phyloP scores from a whole-genome alignment of 306 rosid genomes.

The Begonia masoniana region DNA sequence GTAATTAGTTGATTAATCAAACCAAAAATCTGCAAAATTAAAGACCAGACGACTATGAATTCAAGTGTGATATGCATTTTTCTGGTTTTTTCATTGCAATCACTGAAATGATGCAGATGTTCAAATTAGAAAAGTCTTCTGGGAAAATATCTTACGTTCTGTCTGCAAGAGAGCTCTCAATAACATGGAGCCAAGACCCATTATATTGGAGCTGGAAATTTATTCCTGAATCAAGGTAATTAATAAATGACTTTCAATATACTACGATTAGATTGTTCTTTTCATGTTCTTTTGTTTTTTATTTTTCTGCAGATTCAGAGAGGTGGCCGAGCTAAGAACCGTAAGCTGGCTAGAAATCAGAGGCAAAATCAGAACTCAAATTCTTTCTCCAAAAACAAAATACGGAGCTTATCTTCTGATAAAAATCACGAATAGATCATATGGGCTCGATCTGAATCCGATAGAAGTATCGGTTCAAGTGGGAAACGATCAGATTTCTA shows the following conservation, averaged over 20 bases:
- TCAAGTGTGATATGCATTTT: no score
- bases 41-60: no score
- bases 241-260: no score
- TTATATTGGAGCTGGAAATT: slow-evolving; percentile 44
- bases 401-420: slow-evolving; percentile 39
- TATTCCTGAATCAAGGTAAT: slow-evolving; percentile 29
- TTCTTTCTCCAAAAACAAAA: slow-evolving; percentile 25
- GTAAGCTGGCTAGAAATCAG: slow-evolving; percentile 37
- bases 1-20: slow-evolving; percentile 5
- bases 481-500: slow-evolving; percentile 11
- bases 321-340: slow-evolving; percentile 35
- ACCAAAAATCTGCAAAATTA: no score
- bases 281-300: not conserved
- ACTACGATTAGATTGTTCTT: no score
- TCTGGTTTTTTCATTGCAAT: no score
- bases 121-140: slow-evolving; percentile 28
- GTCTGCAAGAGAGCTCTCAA: slow-evolving; percentile 40
- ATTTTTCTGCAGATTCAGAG: slow-evolving; percentile 22
- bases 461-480: slow-evolving; percentile 20
- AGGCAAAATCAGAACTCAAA: slow-evolving; percentile 30
- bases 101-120: slow-evolving; percentile 19
- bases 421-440: slow-evolving; percentile 26
- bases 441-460: slow-evolving; percentile 32
- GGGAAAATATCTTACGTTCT: slow-evolving; percentile 31
- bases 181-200: slow-evolving; percentile 35